Conservation (phyloP, 2,329 filamentous ascomycete species). For the Simplicillium aogashimaense region DNA sequence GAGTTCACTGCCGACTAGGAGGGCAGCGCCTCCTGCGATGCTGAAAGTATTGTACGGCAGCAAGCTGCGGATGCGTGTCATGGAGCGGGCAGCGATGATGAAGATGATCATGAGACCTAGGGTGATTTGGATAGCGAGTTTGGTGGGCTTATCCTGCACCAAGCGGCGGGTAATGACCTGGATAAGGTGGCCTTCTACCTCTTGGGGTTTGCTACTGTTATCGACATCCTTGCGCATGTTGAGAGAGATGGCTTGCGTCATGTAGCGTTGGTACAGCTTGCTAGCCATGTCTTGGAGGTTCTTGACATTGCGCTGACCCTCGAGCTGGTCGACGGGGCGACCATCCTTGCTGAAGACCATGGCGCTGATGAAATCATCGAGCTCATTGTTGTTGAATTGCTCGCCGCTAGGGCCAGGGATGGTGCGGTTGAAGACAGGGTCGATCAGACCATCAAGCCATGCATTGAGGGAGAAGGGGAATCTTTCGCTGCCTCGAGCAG, state of each 20-base stretch:
- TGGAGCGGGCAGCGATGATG: slow-evolving; percentile 12
- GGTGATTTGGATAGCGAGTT: slow-evolving; percentile 18
- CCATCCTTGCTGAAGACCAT: slow-evolving; percentile 9
- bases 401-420: slow-evolving; percentile 5
- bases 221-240: slow-evolving; percentile 12
- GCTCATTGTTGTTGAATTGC: slow-evolving; percentile 6
- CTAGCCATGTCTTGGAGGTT: slow-evolving; percentile 9
- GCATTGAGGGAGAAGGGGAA: slow-evolving; percentile 12
- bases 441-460: slow-evolving; percentile 9
- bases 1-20: slow-evolving; percentile 16
- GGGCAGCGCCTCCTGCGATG: slow-evolving; percentile 15
- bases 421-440: slow-evolving; percentile 11
- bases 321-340: slow-evolving; percentile 7
- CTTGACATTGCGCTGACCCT: slow-evolving; percentile 7
- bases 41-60: slow-evolving; percentile 19
- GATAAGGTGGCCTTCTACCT: slow-evolving; percentile 6
- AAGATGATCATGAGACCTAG: slow-evolving; percentile 17
- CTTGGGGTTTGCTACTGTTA: slow-evolving; percentile 4
- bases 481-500: slow-evolving; percentile 6
- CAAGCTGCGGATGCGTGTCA: slow-evolving; percentile 12
- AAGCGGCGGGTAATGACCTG: slow-evolving; percentile 8
- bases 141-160: slow-evolving; percentile 15
- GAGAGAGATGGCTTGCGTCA: slow-evolving; percentile 16
- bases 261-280: slow-evolving; percentile 14
- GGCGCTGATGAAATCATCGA: slow-evolving; percentile 12